A percentile compares a stretch with the other conserved stretches of the same genome.
These are phyloP conservation scores for Hansenula lynferdii DNA, from an alignment of 1,139 yeast species.

Conservation along the genomic window DNA sequence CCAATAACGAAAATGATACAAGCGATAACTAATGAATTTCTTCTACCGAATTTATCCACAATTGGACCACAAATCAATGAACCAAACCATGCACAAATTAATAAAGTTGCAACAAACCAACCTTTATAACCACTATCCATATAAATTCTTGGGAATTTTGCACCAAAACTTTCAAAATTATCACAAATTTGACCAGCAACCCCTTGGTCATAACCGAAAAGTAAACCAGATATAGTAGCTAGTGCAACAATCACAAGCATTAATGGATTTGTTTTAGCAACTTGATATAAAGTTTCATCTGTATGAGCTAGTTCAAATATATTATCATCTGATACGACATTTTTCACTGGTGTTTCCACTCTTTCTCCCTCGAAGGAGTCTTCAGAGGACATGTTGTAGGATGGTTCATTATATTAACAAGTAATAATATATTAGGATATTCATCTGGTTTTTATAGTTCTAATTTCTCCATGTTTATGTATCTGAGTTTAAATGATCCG, in stretches of 20 bases:
- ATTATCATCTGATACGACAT: neutral
- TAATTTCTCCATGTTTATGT: no score
- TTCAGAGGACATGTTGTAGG: no score
- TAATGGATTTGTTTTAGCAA: constrained; percentile 21
- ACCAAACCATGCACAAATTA: constrained; percentile 45
- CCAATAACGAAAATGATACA: constrained; percentile 37
- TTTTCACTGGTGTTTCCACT: neutral
- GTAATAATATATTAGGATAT: no score
- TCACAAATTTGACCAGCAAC: constrained; percentile 75
- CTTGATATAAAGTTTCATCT: neutral
- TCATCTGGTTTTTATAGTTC: no score
- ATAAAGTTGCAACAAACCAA: constrained; percentile 7
- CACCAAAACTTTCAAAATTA: constrained; percentile 20
- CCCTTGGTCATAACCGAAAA: constrained; percentile 87
- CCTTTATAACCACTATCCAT: constrained; percentile 6
- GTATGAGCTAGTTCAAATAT: neutral
- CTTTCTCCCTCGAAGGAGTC: no score
- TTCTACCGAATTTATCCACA: constrained; percentile 58
- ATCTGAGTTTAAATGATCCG: no score
- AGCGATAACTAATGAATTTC: constrained; percentile 40
- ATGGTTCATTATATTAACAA: no score
- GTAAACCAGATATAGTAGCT: constrained; percentile 73
- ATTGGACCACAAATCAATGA: constrained; percentile 43
- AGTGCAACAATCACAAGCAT: constrained; percentile 72
- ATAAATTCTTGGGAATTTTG: constrained; percentile 6